Base-by-base conservation (phyloP, 2,329 filamentous ascomycete species). In the Fusarium sp. region DNA sequence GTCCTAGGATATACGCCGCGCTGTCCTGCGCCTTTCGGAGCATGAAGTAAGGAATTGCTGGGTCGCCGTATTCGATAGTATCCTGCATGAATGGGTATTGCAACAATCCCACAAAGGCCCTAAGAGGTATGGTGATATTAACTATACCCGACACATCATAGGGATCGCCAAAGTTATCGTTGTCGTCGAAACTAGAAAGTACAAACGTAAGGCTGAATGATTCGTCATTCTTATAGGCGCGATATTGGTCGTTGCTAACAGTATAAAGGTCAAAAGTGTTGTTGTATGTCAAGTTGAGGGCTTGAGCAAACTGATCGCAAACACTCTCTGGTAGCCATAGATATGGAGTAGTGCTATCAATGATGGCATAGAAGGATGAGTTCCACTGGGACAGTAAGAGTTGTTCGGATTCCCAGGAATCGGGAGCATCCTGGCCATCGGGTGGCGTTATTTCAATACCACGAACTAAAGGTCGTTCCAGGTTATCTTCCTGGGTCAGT, bases 281-380 rank as follows among this genome's bases (percentile, higher is more conserved):
- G 76, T 92, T 89, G 75, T 89, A 92, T 2, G 83, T 85, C 40
- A 94, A 80, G 48, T 88, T 88, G 54, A 93, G 84, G 2, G 85
- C 84, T 2, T 81, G 65, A 40, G 90, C 90, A 70, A 94, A 92
- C 4, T 82, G 82, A 51, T 88, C 82, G 75, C 91, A 93, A 15
- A 90, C 81, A 4, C 75, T 71, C 30, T 82, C 75, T 1, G 90
- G 89, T 6, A 92, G 80, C 85, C 87, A 91, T 6, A 92, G 78
- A 67, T 87, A 88, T 3, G 88, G 86, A 1, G 88, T 87, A 0
- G 88, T 87, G 62, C 86, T 88, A 74, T 92, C 89, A 56, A 92
- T 85, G 53, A 87, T 72, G 22, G 86, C 85, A 9, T 77, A 79
- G 37, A 85, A 82, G 4, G 83, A 80, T 43, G 81, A 79, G 54